phyloP scores from a whole-genome alignment of 129 eudicot species.

The Centella asiatica region DNA sequence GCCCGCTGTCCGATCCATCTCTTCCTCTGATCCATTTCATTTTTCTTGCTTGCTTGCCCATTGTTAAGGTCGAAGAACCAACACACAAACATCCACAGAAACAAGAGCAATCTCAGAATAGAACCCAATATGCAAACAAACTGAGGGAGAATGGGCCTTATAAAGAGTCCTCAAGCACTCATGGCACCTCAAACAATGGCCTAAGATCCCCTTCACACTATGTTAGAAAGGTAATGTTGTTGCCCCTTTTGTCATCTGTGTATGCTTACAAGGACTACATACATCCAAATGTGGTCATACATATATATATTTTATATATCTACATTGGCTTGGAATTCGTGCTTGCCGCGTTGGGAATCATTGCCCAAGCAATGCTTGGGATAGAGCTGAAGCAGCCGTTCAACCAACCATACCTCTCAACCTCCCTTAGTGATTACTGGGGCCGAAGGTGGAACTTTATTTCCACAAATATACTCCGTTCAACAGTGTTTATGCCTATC shows the following conservation, averaged over 20 bases:
- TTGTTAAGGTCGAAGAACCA: constrained; percentile 11
- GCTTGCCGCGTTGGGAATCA: neutral
- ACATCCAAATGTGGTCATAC: neutral
- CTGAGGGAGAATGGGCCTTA: neutral
- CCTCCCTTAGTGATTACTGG: constrained; percentile 33
- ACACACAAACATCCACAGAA: neutral
- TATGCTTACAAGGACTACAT: constrained; percentile 13
- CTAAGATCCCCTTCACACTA: neutral
- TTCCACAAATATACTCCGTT: constrained; percentile 6
- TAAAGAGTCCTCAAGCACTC: too few relatives aligned
- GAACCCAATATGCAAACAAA: neutral
- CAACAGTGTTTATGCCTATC: constrained; percentile 12
- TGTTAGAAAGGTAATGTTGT: neutral
- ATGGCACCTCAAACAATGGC: neutral
- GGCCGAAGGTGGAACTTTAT: constrained; percentile 34
- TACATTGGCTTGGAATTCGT: constrained; percentile 10
- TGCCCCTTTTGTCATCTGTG: neutral
- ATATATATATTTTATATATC: neutral
- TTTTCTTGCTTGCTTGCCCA: constrained; percentile 24
- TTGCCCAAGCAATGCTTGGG: constrained; percentile 6
- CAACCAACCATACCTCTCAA: constrained; percentile 19
- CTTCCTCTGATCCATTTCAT: constrained; percentile 20
- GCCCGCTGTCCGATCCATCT: constrained; percentile 28
- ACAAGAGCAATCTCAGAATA: neutral
- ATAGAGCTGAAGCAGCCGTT: constrained; percentile 18